Evolutionary conservation across 1,284 basidiomycete genomes (phyloP), one percentile per base, ranked within the genome.

Genomic region (Cryptococcus hybrid): DNA sequence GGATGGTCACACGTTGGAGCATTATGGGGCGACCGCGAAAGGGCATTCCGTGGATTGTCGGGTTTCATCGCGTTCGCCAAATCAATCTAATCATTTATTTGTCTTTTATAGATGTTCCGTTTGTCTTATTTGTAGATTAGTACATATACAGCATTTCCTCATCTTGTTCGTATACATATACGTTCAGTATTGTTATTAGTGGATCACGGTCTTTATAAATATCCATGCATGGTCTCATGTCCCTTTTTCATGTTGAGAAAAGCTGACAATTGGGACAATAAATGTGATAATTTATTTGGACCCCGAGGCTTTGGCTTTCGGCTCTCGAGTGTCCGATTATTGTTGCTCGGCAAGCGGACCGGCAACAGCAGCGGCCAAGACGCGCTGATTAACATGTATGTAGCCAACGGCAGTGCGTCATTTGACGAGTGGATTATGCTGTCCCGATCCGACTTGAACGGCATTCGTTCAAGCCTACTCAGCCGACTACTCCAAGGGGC

Each of bases 1-100:
- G 50, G 75, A 83, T 2, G 85, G 85, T 30, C 80, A 80, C 50
- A 77, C 74, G 43, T 58, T 79, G 40, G 63, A 68, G 36, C 67
- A 77, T 59, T 75, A 77, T 46, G 78, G 77, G n/a, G 67, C 70
- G 34, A 73, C 71, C 0, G 71, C 60, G 12, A 68, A 62, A 18
- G 75, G 12, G 60, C 67, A 42, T 75, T 75, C 56, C 66, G 70
- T 53, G 76, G 77, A 36, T 47, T 77, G 30, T 64, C 68, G n/a
- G 71, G 66, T 6, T 68, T 74, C 44, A 68, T 74, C 42, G 59
- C 62, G 43, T 70, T 71, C 51, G 67, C 66, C n/a, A 74, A 75
- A 61, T 68, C 69, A 15, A 68, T 70, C 45, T 70, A 61, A 51
- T 40, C 46, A 42, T 43, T 44, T 34, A 45, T 35, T 42, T 12